Percentiles rank a stretch among this genome's conserved stretches.
Evolutionary conservation across 73 alveolate species (phyloP).

Genomic region (Paramecium pentaurelia): DNA sequence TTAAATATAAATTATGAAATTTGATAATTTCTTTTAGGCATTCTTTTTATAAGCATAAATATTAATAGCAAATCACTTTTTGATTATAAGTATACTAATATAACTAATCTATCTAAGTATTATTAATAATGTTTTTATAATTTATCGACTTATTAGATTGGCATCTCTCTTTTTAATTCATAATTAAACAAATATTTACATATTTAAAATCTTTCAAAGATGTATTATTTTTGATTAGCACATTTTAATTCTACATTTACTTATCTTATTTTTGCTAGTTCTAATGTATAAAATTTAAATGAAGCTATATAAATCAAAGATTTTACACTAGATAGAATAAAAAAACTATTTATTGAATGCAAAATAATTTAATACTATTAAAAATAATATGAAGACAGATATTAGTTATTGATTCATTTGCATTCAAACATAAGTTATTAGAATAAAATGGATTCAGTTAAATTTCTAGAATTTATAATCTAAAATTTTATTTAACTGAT

Average conservation of each 20-base stretch:
- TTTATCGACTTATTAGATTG: not conserved
- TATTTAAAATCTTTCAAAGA: not conserved
- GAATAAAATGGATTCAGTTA: not conserved
- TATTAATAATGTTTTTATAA: no score
- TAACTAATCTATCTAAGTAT: not conserved
- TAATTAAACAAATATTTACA: not conserved
- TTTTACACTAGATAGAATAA: no score
- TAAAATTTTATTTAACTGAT: not conserved
- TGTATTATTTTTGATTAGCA: not conserved
- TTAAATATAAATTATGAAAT: not conserved
- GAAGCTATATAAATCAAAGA: not conserved
- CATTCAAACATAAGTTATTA: not conserved
- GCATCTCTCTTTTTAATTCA: not conserved
- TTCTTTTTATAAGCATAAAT: no score
- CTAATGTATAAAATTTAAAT: no score
- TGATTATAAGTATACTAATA: no score
- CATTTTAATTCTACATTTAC: no score
- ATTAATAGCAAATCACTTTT: not conserved
- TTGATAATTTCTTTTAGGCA: not conserved
- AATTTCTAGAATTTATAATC: not conserved
- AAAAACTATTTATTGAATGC: not conserved
- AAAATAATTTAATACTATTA: not conserved
- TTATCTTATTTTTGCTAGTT: no score
- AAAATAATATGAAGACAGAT: not conserved
- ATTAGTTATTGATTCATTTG: not conserved